A percentile compares a stretch with the other conserved stretches of the same genome.
Evolutionary conservation across 306 rosid species (phyloP).

Genomic region (Vachellia pachyceras): DNA sequence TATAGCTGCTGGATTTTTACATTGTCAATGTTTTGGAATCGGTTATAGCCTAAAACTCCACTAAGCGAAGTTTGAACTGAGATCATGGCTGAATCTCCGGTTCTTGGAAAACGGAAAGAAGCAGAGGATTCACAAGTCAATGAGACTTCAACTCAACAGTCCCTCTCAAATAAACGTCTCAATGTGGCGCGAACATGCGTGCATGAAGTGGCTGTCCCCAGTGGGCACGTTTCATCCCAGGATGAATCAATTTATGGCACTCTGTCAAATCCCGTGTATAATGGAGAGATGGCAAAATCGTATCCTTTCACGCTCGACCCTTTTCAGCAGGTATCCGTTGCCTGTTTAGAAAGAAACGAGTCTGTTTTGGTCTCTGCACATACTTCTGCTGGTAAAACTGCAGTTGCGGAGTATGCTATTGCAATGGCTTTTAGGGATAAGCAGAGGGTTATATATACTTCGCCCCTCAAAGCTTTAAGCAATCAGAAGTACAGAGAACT

Average conservation of each 20-base stretch:
- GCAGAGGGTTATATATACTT: slow-evolving; percentile 89
- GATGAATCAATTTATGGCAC: slow-evolving; percentile 76
- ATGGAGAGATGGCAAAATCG: slow-evolving; percentile 68
- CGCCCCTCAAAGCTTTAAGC: slow-evolving; percentile 89
- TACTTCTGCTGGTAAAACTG: slow-evolving; percentile 97
- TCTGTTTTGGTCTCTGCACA: slow-evolving; percentile 93
- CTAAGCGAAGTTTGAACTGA: slow-evolving; percentile 9
- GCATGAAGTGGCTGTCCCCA: slow-evolving; percentile 94
- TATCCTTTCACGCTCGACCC: slow-evolving; percentile 85
- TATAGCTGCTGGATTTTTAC: background rate
- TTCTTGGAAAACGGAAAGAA: slow-evolving; percentile 61
- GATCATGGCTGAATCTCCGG: slow-evolving; percentile 62
- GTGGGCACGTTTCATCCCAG: slow-evolving; percentile 54
- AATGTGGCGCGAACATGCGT: slow-evolving; percentile 71
- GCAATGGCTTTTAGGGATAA: slow-evolving; percentile 91
- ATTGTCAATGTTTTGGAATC: background rate
- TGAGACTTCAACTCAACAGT: slow-evolving; percentile 29
- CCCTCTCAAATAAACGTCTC: slow-evolving; percentile 43
- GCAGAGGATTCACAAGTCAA: slow-evolving; percentile 16
- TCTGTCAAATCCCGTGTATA: slow-evolving; percentile 68
- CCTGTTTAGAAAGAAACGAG: slow-evolving; percentile 89
- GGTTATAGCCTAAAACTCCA: background rate
- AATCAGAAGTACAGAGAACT: slow-evolving; percentile 92
- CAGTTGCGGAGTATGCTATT: slow-evolving; percentile 92
- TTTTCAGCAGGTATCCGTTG: slow-evolving; percentile 80